Evolutionary conservation across 1,284 basidiomycete genomes (phyloP), one percentile per base, ranked within the genome.

Genomic region (Cerrena zonata): DNA sequence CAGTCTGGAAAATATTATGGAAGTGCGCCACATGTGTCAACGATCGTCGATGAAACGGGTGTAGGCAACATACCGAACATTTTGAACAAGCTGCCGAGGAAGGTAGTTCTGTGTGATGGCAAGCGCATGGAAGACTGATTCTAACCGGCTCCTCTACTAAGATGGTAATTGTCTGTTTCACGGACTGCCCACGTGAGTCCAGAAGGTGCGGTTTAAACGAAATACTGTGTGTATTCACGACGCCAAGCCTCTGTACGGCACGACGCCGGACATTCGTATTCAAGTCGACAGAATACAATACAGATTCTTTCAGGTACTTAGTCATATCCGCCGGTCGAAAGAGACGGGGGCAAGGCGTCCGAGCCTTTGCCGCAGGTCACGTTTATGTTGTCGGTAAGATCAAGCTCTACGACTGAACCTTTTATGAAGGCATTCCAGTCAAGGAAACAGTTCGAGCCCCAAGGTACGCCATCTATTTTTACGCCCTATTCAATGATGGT

Each of bases 381-480:
- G 40, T 66, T 72, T 47, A 77, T 74, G 58, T 80, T 69, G 50
- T 75, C 67, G 5, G 77, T 79, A 39, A 84, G 63, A 61, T 79
- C 73, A 24, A 74, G 60, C 46, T 71, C 72, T 23, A 84, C 69
- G 15, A 71, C 65, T 3, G 77, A 71, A 3, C 80, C 80, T 3
- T 58, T 63, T 11, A 66, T 69, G 57, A 83, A 83, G 13, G 76
- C 75, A 40, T 79, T 76, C 80, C 79, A 83, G 26, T 82, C 79
- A 47, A 83, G 62, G 58, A 75, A 83, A 53, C 80, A 84, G 54
- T 74, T 80, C 3, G 79, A 81, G 51, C 77, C 73, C 72, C 79
- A 82, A 11, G 71, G 66, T 50, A 72, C 59, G 1, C 77, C 80
- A 53, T 84, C 72, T 22, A 83, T 73, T 10, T 69, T 75, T 10